A percentile compares a stretch with the other conserved stretches of the same genome.
Conservation (phyloP, 345 rosid genomes). For the Hibiscus trionum region DNA sequence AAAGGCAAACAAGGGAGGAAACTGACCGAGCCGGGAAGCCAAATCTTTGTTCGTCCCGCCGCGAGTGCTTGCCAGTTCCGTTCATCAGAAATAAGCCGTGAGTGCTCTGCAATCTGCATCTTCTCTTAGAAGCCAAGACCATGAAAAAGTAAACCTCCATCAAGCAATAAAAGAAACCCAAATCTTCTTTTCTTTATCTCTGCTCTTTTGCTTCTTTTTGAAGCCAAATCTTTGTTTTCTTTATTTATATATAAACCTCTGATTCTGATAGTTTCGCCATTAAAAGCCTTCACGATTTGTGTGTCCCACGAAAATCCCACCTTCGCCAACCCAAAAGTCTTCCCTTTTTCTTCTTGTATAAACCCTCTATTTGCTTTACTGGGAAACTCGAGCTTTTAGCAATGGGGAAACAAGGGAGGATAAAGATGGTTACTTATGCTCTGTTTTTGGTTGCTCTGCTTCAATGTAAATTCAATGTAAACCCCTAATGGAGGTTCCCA, state of each 20-base stretch:
- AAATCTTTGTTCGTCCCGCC: no score
- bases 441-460: constrained; percentile 15
- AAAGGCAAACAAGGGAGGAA: no score
- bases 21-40: no score
- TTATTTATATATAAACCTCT: constrained; percentile 4
- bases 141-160: not conserved
- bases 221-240: constrained; percentile 26
- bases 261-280: constrained; percentile 35
- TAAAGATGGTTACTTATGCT: constrained; percentile 8
- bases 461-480: constrained; percentile 10
- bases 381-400: not conserved
- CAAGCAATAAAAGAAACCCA: constrained; percentile 5
- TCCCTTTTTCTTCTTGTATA: constrained; percentile 1
- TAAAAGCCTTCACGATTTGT: constrained; percentile 43
- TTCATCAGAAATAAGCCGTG: not conserved
- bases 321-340: constrained; percentile 8
- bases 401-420: constrained; percentile 15
- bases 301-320: constrained; percentile 49
- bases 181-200: not conserved
- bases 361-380: constrained; percentile 4
- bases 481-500: no score
- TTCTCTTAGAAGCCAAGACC: constrained; percentile 18
- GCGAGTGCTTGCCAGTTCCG: not conserved
- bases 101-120: constrained; percentile 11
- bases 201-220: constrained; percentile 29